phyloP scores from a whole-genome alignment of 345 rosid genomes.

The Citrus hindsii region DNA sequence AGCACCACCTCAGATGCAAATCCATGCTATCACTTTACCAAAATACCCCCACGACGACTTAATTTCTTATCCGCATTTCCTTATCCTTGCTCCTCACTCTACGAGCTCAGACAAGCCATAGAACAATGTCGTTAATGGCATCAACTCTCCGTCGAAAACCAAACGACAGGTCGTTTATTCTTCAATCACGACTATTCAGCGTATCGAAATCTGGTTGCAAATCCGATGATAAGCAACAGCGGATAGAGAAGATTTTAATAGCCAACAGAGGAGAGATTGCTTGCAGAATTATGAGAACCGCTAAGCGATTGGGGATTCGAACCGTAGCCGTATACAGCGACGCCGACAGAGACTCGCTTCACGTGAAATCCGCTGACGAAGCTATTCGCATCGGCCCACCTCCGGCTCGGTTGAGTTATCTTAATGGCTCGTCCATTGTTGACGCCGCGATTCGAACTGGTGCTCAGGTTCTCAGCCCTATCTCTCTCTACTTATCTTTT shows the following conservation, averaged over 20 bases:
- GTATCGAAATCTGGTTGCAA: slow-evolving; percentile 8
- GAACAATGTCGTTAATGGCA: slow-evolving; percentile 46
- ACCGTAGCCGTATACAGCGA: slow-evolving; percentile 91
- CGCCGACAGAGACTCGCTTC: slow-evolving; percentile 75
- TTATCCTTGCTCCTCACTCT: neutral
- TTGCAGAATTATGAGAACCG: slow-evolving; percentile 78
- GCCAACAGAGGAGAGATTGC: slow-evolving; percentile 92
- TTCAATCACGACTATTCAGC: slow-evolving; percentile 33
- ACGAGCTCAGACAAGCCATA: neutral
- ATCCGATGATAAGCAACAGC: slow-evolving; percentile 20
- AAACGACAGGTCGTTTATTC: slow-evolving; percentile 23
- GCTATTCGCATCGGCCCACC: slow-evolving; percentile 79
- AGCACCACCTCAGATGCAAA: neutral
- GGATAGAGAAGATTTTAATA: slow-evolving; percentile 69
- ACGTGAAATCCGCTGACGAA: slow-evolving; percentile 87
- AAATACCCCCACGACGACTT: neutral
- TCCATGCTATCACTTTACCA: neutral
- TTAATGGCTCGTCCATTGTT: slow-evolving; percentile 52
- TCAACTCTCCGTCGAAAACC: slow-evolving; percentile 52
- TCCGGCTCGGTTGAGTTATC: slow-evolving; percentile 81
- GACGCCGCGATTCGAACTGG: slow-evolving; percentile 78
- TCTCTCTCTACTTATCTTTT: neutral
- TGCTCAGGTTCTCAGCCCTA: slow-evolving; percentile 56
- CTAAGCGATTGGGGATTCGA: slow-evolving; percentile 71
- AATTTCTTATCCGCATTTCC: neutral